A percentile compares a stretch with the other conserved stretches of the same genome.
phyloP scores from a whole-genome alignment of 176 grass and related monocot genomes.

The Zoysia japonica region DNA sequence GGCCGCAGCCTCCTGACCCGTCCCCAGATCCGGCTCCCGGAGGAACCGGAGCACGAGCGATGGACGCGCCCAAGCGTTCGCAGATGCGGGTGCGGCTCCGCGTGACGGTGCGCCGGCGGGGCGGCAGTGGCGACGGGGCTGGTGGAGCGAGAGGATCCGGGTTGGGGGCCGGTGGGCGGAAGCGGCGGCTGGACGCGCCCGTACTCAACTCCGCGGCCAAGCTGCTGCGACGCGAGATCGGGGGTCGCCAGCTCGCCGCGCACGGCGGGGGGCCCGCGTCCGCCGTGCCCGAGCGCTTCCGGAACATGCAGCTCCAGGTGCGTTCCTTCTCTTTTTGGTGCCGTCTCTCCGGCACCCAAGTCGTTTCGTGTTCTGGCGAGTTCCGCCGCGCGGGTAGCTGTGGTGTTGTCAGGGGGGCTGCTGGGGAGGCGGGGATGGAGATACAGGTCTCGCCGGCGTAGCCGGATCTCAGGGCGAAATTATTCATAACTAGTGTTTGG shows the following conservation, averaged over 20 bases:
- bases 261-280: conserved; percentile 54
- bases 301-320: conserved; percentile 92
- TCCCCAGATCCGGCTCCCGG: conserved; percentile 5
- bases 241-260: conserved; percentile 59
- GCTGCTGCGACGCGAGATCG: conserved; percentile 90
- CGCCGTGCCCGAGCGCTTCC: conserved; percentile 74
- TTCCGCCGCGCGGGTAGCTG: background rate
- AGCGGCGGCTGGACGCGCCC: conserved; percentile 43
- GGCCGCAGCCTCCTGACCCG: background rate
- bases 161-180: background rate
- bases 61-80: conserved; percentile 55
- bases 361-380: no score
- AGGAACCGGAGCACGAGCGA: conserved; percentile 11
- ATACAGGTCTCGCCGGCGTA: background rate
- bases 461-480: background rate
- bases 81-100: conserved; percentile 67
- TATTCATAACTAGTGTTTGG: background rate
- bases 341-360: no score
- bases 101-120: conserved; percentile 65
- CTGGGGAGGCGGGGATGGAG: background rate
- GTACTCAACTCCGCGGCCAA: conserved; percentile 76
- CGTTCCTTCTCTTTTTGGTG: background rate
- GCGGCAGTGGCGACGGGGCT: conserved; percentile 15
- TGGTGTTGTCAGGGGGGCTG: background rate
- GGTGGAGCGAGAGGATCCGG: background rate